A percentile compares a stretch with the other conserved stretches of the same genome.
These are phyloP conservation scores for Rutstroemia sp. DNA, from an alignment of 2,329 filamentous ascomycete genomes.

Conservation along the genomic window DNA sequence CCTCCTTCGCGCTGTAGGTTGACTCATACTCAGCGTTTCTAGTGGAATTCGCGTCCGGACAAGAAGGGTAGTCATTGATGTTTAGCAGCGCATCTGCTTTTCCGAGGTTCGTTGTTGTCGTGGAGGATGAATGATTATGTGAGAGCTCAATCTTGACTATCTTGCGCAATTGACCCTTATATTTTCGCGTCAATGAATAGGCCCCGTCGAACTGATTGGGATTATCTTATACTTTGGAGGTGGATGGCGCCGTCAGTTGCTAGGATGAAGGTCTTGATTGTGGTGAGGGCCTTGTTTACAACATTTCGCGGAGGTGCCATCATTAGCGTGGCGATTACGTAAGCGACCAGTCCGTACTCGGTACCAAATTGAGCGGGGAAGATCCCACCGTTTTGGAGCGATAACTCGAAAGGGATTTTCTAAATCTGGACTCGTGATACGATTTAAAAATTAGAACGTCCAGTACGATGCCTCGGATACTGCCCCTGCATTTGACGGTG, in stretches of 20 bases:
- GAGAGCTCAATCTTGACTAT: neutral
- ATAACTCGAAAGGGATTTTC: too few relatives aligned
- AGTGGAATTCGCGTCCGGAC: constrained; percentile 56
- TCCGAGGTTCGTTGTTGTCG: constrained; percentile 9
- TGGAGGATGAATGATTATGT: constrained; percentile 1
- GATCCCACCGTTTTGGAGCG: too few relatives aligned
- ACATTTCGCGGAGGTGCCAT: constrained; percentile 30
- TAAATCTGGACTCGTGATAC: too few relatives aligned
- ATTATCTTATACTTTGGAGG: neutral
- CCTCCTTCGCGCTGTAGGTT: constrained; percentile 45
- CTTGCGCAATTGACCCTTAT: constrained; percentile 12
- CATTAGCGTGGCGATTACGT: constrained; percentile 9
- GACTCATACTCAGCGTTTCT: constrained; percentile 62
- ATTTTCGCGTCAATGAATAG: constrained; percentile 23
- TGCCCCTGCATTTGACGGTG: too few relatives aligned
- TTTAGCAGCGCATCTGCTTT: constrained; percentile 24
- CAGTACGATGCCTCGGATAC: too few relatives aligned
- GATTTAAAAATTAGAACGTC: too few relatives aligned
- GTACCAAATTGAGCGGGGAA: too few relatives aligned
- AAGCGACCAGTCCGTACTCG: too few relatives aligned
- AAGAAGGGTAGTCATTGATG: constrained; percentile 61
- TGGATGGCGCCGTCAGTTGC: neutral
- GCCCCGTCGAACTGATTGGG: neutral
- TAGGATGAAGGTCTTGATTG: neutral
- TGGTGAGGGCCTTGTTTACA: constrained; percentile 14